Base-by-base conservation (phyloP, 805 yeast genomes). In the Hanseniaspora jakobsenii region DNA sequence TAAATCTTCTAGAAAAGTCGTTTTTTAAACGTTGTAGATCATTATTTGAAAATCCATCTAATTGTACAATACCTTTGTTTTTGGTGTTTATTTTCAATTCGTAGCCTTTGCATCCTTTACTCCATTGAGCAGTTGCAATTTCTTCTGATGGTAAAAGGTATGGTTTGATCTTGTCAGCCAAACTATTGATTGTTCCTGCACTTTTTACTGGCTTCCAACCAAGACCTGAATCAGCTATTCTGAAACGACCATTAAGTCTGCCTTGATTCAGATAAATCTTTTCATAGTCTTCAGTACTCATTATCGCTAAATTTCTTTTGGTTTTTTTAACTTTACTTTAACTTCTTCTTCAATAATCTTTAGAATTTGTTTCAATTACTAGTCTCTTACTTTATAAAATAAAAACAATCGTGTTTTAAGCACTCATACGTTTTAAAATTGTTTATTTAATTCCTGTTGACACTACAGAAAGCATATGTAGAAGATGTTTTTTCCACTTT, bases 211-310 rank as follows among this genome's bases (percentile, higher is more conserved):
- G 78, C 58, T 89, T 89, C 99, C 99, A 91, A 37, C 99, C 99
- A 23, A 91, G 71, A 39, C 99, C 99, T n/a, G 93, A 78, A 50
- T 82, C 91, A 12, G 96, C 95, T 50, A 91, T 75, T 64, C 98
- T 84, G 71, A 89, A 79, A 54, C 93, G 78, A 19, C 99, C 99
- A 37, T 75, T 73, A 31, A 71, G 68, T 53, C 77, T 77, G 44
- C 94, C 82, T 61, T 82, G 94, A 62, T 91, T 87, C 60, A 85
- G 67, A 60, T 84, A 87, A 51, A 91, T 85, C 60, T 80, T 78
- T 58, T 91, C 97, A 61, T 83, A 91, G 62, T 89, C 96, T 48
- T 77, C 70, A 53, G 64, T 62, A 59, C 45, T 41, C 52, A 50
- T 49, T 18, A 4, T 36, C n/a, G 6, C 10, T n/a, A n/a, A n/a